Base-by-base conservation (phyloP, 192 early-diverging fungal genomes). In the Backusella psychrophila region DNA sequence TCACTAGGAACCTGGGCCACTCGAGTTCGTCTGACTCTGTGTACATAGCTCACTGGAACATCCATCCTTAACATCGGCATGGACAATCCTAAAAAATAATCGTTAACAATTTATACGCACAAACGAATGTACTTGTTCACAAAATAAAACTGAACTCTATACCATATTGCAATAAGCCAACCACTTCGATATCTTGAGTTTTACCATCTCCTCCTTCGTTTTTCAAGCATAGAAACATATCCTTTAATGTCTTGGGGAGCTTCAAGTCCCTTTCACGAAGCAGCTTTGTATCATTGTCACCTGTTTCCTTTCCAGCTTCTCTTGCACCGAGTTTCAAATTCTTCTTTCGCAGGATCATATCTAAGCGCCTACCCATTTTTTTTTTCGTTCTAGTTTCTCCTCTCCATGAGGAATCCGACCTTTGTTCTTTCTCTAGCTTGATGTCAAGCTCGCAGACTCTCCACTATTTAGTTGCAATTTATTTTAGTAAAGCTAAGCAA, bases 261-360 rank as follows among this genome's bases (percentile, higher is more conserved):
- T 66, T 66, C 26, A 66, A 66, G 63, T 66, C 63, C 63, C 63
- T 66, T 66, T 66, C 63, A 66, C 21, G 63, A 31, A 66, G 31
- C 63, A 66, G 63, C 23, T 66, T 66, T 66, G 63, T 66, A 66
- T 66, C 63, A 66, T 33, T 66, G 63, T 66, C 29, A 66, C 63
- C 29, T 66, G 63, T 66, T 66, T 29, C 63, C 29, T 66, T 66
- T 66, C 63, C 63, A 33, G 63, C 63, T 66, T 66, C 63, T 66
- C 63, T 29, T 66, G 63, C 63, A 66, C 63, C 63, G 31, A 66
- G 63, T 33, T 66, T 29, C 63, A 66, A 66, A 66, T 66, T 66
- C 63, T 66, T 66, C 63, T 66, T 66, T 66, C 29, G 63, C 63
- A 66, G 63, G 63, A 66, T 66, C 63, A 66, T 66, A 66, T 66